Evolutionary conservation across 768 basidiomycete species (phyloP), one percentile per base, ranked within the genome.

Genomic region (Serendipita indica): DNA sequence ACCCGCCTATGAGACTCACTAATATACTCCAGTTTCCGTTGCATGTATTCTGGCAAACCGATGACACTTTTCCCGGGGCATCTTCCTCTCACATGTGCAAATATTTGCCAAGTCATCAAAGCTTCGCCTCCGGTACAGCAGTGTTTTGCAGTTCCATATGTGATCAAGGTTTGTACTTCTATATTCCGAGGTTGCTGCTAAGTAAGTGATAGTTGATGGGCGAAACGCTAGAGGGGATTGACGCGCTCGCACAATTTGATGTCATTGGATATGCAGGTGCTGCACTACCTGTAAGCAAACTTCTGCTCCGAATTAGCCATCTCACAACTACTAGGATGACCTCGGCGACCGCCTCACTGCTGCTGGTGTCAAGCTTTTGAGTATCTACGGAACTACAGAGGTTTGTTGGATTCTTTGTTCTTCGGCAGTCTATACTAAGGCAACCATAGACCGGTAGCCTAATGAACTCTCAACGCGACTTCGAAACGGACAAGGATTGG

Each of bases 261-360:
- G 63, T 76, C n/a, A 76, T 79, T 28, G 71, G 70, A 22, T 79
- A 73, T 61, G 77, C 75, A 27, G 80, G 80, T 1, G 75, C 75
- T 12, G 69, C 80, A 3, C 71, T 79, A 41, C 77, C 80, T 3
- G 65, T 65, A 58, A 22, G 63, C 60, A 5, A 22, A 5, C 52
- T 16, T 25, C 27, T 10, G 16, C 49, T 45, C 27, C 18, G 16
- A 28, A 27, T 0, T 7, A 30, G 27, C 3, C 14, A n/a, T 20
- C 58, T 43, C 7, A n/a, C n/a, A n/a, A n/a, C 14, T 61, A 7
- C 22, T 37, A 67, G 46, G 72, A 78, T 39, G 78, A 79, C 43
- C 67, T 81, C 1, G 79, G 80, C 1, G 74, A 79, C 58, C 69
- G 74, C 35, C 71, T 80, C 13, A 73, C 73, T 2, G 69, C 69